phyloP scores from a whole-genome alignment of 164 flowering plant species.

The Kalanchoe fedtschenkoi region DNA sequence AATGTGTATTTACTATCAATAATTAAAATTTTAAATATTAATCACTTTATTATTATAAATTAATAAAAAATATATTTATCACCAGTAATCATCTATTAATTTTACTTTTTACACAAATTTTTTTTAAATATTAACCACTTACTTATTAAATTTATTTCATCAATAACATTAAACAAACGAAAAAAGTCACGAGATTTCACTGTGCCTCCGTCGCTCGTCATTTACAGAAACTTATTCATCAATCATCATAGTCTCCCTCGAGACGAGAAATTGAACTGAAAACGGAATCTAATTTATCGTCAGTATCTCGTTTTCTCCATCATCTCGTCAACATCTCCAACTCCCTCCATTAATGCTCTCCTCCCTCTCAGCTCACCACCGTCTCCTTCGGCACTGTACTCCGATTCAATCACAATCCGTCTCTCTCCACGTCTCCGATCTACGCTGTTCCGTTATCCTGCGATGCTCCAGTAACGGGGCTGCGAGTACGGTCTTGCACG shows the following conservation, averaged over 20 bases:
- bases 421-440: not conserved
- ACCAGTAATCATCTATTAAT: too few relatives aligned
- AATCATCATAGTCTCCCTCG: not conserved
- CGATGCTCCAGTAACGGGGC: not conserved
- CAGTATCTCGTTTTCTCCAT: not conserved
- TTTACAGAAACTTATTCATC: too few relatives aligned
- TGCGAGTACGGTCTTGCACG: not conserved
- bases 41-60: too few relatives aligned
- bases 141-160: too few relatives aligned
- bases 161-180: too few relatives aligned
- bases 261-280: not conserved
- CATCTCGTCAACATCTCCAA: not conserved
- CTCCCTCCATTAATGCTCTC: slow-evolving; percentile 4
- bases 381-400: not conserved
- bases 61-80: too few relatives aligned
- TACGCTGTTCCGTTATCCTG: not conserved
- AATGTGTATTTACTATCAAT: too few relatives aligned
- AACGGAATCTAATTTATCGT: not conserved
- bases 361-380: not conserved
- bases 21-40: too few relatives aligned
- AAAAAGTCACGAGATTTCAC: too few relatives aligned
- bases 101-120: too few relatives aligned
- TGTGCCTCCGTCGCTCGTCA: too few relatives aligned
- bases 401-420: not conserved
- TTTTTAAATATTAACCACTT: too few relatives aligned